A percentile compares a stretch with the other conserved stretches of the same genome.
Conservation (phyloP, 164 flowering plant genomes). For the Buxus sempervirens region DNA sequence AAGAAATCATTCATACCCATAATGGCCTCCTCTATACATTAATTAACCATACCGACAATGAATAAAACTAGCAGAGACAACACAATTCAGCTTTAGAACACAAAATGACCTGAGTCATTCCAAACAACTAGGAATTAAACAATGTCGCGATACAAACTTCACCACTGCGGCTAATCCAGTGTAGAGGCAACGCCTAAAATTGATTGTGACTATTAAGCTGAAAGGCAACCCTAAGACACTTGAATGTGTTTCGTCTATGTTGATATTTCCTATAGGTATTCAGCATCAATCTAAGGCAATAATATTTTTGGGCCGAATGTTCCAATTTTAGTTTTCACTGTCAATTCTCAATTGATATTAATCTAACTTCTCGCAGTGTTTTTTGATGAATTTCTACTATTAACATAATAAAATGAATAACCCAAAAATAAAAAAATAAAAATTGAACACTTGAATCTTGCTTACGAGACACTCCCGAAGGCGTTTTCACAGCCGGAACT, state of each 20-base stretch:
- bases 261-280: not conserved
- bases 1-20: too few relatives aligned
- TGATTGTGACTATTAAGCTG: not conserved
- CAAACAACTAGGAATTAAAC: too few relatives aligned
- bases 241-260: not conserved
- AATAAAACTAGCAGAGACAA: too few relatives aligned
- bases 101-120: too few relatives aligned
- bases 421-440: not conserved
- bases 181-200: not conserved
- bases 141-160: too few relatives aligned
- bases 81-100: too few relatives aligned
- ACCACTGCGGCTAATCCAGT: not conserved
- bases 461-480: constrained; percentile 28
- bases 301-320: not conserved
- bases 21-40: too few relatives aligned
- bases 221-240: not conserved
- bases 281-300: not conserved
- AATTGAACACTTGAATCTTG: not conserved
- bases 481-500: constrained; percentile 30
- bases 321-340: not conserved
- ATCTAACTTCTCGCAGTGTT: not conserved
- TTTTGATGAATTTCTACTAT: not conserved
- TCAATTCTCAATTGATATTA: not conserved
- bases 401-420: not conserved
- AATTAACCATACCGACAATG: too few relatives aligned